phyloP scores from a whole-genome alignment of 805 yeast genomes.

The Suhomyces sp. region DNA sequence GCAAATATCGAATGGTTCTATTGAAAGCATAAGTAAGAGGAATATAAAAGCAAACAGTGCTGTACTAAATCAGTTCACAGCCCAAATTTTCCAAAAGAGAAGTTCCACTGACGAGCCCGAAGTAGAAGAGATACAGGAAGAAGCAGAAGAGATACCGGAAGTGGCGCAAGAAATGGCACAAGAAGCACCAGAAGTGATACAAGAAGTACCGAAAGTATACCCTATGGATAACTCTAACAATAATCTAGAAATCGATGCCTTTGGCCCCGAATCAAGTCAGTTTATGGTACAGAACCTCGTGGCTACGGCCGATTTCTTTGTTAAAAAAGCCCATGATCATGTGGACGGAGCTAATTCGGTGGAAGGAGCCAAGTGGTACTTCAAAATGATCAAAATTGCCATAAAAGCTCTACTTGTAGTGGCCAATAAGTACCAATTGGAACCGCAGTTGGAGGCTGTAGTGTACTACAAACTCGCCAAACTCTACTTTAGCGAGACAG shows the following conservation, averaged over 20 bases:
- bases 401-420: conserved; percentile 36
- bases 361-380: conserved; percentile 21
- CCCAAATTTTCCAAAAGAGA: neutral
- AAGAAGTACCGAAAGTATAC: neutral
- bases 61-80: conserved; percentile 1
- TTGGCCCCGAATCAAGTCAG: neutral
- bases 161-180: too few relatives aligned
- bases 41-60: conserved; percentile 1
- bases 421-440: conserved; percentile 26
- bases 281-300: neutral
- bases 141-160: neutral
- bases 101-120: neutral
- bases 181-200: neutral
- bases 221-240: too few relatives aligned
- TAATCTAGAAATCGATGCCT: neutral
- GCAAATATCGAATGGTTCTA: too few relatives aligned
- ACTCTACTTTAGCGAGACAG: conserved; percentile 41
- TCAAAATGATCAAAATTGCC: conserved; percentile 30
- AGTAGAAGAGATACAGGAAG: neutral
- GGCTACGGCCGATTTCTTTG: conserved; percentile 18
- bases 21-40: neutral
- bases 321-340: conserved; percentile 20
- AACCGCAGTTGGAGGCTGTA: conserved; percentile 29
- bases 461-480: conserved; percentile 36
- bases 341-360: conserved; percentile 15